Base-by-base conservation (phyloP, 2,329 filamentous ascomycete species). In the Penicillium olsonii region DNA sequence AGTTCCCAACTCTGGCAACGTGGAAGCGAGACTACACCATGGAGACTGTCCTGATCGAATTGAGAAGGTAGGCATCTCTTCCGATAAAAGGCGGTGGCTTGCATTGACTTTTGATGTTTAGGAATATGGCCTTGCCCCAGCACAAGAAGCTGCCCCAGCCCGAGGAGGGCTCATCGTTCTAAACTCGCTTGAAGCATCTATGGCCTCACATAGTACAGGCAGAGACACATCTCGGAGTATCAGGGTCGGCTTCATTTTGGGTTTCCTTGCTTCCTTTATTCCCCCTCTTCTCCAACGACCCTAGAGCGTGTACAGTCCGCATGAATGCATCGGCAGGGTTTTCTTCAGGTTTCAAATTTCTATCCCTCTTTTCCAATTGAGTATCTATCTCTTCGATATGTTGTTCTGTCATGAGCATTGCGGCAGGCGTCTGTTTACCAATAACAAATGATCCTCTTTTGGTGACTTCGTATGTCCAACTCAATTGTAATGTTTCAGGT, bases 101-200 rank as follows among this genome's bases (percentile, higher is more conserved):
- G 17, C 37, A 5, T 67, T 64, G 55, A 68, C 68, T 37, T 18
- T 53, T 64, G 2, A 9, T 46, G 5, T 45, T 38, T 54, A 95
- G 92, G 73, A 95, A 89, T 71, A 97, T 99, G 94, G 92, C 92
- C 24, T 83, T 92, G 52, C 85, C 88, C 20, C 81, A 85, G 60
- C 88, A 97, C 77, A 96, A 96, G 83, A 97, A 97, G 76, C 84
- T 96, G 24, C 88, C 90, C 11, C 94, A 99, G 72, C 94, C 94
- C 34, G 83, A 89, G 4, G 94, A 99, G 76, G 92, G 91, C 50
- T 84, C 88, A 24, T 86, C 76, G 26, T 87, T 80, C 61, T 72
- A 59, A 48, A 35, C 45, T 24, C 22, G 22, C 22, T 24, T 24
- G 22, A 52, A 50, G 42, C 45, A 54, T 56, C 42, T 62, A 45